Percentiles rank a stretch among this genome's conserved stretches.
Conservation (phyloP, 306 rosid genomes). For the Castanopsis chinensis region DNA sequence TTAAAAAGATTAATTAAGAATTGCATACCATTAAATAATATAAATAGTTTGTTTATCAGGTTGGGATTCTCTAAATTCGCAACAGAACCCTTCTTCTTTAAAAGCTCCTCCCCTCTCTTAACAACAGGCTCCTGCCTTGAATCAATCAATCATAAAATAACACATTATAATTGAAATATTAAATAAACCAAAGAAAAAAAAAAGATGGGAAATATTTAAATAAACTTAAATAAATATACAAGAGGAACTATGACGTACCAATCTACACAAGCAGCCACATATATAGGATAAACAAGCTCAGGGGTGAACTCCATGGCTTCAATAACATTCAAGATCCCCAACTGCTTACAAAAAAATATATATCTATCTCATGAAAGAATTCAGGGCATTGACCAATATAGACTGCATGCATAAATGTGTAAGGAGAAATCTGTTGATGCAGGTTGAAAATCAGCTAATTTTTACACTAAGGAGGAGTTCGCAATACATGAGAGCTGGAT, state of each 20-base stretch:
- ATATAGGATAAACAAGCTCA: slow-evolving; percentile 85
- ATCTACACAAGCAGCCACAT: slow-evolving; percentile 75
- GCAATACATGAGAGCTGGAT: not conserved
- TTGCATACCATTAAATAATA: slow-evolving; percentile 77
- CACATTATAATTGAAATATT: slow-evolving; percentile 33
- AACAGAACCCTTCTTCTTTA: slow-evolving; percentile 85
- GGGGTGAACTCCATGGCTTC: slow-evolving; percentile 76
- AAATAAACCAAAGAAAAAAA: slow-evolving; percentile 25
- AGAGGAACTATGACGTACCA: slow-evolving; percentile 48
- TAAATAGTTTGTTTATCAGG: slow-evolving; percentile 70
- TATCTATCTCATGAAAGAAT: not conserved
- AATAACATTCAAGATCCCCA: slow-evolving; percentile 87
- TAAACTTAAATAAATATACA: slow-evolving; percentile 2
- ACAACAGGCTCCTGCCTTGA: slow-evolving; percentile 86
- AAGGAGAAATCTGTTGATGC: not conserved
- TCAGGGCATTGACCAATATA: not conserved
- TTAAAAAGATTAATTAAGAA: slow-evolving; percentile 13
- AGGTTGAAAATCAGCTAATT: not conserved
- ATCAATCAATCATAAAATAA: slow-evolving; percentile 41
- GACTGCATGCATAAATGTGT: not conserved
- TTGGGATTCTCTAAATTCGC: slow-evolving; percentile 76
- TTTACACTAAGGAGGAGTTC: not conserved
- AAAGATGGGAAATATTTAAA: slow-evolving; percentile 13
- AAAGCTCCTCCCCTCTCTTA: slow-evolving; percentile 94
- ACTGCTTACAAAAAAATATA: slow-evolving; percentile 53